phyloP scores from a whole-genome alignment of 495 filamentous ascomycete species.

The Penicillium flavigenum region DNA sequence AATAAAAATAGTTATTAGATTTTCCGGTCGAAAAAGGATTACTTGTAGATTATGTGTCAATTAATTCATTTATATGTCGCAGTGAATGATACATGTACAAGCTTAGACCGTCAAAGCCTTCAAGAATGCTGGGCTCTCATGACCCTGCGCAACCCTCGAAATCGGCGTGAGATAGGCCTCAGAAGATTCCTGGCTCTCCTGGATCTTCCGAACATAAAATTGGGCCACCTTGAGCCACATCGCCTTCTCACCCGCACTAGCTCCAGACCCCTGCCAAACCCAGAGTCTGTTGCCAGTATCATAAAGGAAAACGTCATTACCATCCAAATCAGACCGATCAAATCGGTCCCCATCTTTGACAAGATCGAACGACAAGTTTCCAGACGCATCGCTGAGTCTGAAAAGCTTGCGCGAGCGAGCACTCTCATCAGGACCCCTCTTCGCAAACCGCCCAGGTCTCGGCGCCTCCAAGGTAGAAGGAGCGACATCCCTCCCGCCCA shows the following conservation, averaged over 20 bases:
- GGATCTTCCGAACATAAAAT: conserved; percentile 50
- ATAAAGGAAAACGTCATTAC: conserved; percentile 59
- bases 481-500: conserved; percentile 50
- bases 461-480: conserved; percentile 33
- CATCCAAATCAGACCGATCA: conserved; percentile 45
- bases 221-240: conserved; percentile 59
- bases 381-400: conserved; percentile 55
- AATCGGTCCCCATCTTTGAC: conserved; percentile 51
- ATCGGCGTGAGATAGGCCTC: conserved; percentile 49
- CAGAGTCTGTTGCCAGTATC: conserved; percentile 53
- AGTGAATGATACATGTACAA: conserved; percentile 4
- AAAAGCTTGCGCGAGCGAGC: conserved; percentile 48
- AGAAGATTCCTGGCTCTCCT: conserved; percentile 36
- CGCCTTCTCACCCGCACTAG: conserved; percentile 54
- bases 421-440: conserved; percentile 17
- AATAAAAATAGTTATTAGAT: neutral
- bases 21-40: neutral
- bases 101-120: conserved; percentile 29
- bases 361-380: conserved; percentile 50
- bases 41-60: neutral
- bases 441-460: conserved; percentile 38
- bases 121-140: conserved; percentile 53
- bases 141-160: conserved; percentile 52
- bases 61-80: neutral
- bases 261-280: conserved; percentile 59